A percentile compares a stretch with the other conserved stretches of the same genome.
phyloP scores from a whole-genome alignment of 2,329 filamentous ascomycete species.

The Blastomyces gilchristii region DNA sequence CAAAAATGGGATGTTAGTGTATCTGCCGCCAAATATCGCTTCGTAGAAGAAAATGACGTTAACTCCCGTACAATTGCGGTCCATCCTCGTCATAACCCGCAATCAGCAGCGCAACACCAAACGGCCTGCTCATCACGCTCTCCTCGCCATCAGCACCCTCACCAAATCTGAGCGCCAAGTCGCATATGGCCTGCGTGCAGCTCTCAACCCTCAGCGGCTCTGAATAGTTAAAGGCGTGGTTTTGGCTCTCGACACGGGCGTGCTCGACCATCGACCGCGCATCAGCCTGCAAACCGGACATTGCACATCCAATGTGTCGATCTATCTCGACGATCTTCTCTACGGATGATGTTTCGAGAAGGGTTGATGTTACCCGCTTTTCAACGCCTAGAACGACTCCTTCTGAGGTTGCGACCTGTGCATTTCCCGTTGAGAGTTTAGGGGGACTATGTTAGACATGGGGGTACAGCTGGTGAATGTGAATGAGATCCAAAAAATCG shows the following conservation, averaged over 20 bases:
- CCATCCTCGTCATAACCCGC: slow-evolving; percentile 96
- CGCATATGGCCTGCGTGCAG: slow-evolving; percentile 97
- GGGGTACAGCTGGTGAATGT: neutral
- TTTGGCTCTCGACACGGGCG: slow-evolving; percentile 93
- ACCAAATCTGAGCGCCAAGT: slow-evolving; percentile 88
- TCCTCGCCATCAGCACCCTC: slow-evolving; percentile 96
- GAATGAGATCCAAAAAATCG: neutral
- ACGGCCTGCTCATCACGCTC: slow-evolving; percentile 96
- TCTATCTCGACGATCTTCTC: slow-evolving; percentile 99
- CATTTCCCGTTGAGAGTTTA: neutral
- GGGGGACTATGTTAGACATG: slow-evolving; percentile 16
- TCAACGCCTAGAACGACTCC: slow-evolving; percentile 95
- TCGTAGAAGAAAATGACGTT: neutral
- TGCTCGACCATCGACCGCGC: slow-evolving; percentile 97
- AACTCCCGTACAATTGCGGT: slow-evolving; percentile 59
- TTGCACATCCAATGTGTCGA: slow-evolving; percentile 96
- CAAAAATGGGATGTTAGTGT: neutral
- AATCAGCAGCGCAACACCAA: slow-evolving; percentile 92
- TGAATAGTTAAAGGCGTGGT: slow-evolving; percentile 95
- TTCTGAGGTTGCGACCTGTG: slow-evolving; percentile 73
- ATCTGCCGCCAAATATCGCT: slow-evolving; percentile 7
- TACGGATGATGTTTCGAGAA: slow-evolving; percentile 93
- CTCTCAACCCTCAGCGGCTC: slow-evolving; percentile 91
- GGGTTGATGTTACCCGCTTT: slow-evolving; percentile 95
- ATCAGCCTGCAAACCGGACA: slow-evolving; percentile 95